Base-by-base conservation (phyloP, 176 grass and related monocot species). In the Zoysia pacifica region DNA sequence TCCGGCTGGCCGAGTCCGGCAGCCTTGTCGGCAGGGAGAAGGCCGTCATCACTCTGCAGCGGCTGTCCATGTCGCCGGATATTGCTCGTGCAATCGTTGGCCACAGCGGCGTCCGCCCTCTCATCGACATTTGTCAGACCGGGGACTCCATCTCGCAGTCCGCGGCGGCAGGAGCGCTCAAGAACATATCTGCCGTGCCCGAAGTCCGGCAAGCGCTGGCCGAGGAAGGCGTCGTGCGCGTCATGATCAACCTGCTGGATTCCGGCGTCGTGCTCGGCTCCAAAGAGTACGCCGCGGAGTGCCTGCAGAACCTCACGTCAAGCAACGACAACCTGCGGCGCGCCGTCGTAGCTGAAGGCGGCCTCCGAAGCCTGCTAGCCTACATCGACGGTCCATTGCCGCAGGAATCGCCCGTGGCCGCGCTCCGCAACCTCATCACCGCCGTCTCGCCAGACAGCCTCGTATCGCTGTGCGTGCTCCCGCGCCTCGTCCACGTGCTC, bases 271-370 rank as follows among this genome's bases (percentile, higher is more conserved):
- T 96, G 9, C 82, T 93, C 5, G 97, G 97, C 11, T 93, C 86
- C 13, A 99, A 99, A 79, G 97, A 99, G 86, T 94, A 99, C 62
- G 88, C 97, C 0, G 93, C 97, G 0, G 97, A 99, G 84, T 96
- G 97, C 67, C 74, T 99, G 61, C 93, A 93, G 56, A 93, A 96
- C 58, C 85, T 96, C 15, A 99, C 97, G 0, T 82, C 84, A 0
- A 86, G 84, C 81, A 96, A 93, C 64, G 97, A 96, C 87, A 77
- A 14, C 75, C 79, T 99, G 38, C 77, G 93, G 51, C 86, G 90
- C 10, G 77, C 80, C 42, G 90, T 99, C 6, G 90, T 99, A 48
- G 79, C 89, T 6, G 88, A 99, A 79, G 93, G 93, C 36, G 97
- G 93, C n/a, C 76, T 96, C n/a, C 79, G 84, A 20, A 99, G 90